phyloP scores from a whole-genome alignment of 139 green algal genomes.

The Auxenochlorella pyrenoidosa region DNA sequence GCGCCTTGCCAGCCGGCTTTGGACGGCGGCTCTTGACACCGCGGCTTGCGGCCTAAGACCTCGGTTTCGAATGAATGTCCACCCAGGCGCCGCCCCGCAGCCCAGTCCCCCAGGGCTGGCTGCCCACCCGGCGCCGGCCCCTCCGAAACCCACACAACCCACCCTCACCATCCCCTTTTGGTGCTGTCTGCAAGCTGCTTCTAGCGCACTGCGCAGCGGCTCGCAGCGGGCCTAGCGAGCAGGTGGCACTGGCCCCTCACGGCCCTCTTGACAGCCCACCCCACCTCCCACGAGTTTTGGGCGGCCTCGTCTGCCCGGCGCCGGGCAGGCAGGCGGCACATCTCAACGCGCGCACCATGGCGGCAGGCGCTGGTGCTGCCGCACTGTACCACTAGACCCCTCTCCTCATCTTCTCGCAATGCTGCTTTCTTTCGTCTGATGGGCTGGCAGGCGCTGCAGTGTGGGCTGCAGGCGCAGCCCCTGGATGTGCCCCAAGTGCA shows the following conservation, averaged over 20 bases:
- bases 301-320: background rate
- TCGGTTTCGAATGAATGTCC: background rate
- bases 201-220: too few species aligned
- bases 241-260: background rate
- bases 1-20: background rate
- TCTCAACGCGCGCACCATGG: too few species aligned
- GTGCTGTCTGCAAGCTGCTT: too few species aligned
- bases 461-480: background rate
- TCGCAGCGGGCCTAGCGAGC: background rate
- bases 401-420: conserved; percentile 7
- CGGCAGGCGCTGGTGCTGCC: too few species aligned
- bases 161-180: too few species aligned
- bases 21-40: too few species aligned
- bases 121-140: background rate
- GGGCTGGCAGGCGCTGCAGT: background rate
- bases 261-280: background rate
- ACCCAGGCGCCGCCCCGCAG: background rate
- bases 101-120: too few species aligned
- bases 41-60: too few species aligned
- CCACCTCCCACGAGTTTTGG: background rate
- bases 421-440: background rate
- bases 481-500: background rate
- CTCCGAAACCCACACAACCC: background rate
- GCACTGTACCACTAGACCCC: conserved; percentile 4
- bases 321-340: too few species aligned